A percentile compares a stretch with the other conserved stretches of the same genome.
Conservation (phyloP, 148 eudicot species). For the Persicaria tinctoria region DNA sequence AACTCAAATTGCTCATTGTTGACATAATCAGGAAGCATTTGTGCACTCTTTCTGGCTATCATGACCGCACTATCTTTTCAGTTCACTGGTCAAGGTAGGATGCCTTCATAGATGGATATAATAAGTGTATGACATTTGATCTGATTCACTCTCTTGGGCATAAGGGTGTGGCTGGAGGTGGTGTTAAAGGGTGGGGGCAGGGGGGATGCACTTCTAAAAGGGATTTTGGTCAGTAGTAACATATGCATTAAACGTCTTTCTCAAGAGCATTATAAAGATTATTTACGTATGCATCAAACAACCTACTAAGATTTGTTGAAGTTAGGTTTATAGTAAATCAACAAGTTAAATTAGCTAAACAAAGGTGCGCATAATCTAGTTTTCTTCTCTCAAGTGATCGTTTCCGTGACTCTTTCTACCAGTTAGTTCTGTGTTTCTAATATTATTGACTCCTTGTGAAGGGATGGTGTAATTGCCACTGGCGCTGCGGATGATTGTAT, state of each 20-base stretch:
- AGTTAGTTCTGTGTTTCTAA: background rate
- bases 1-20: background rate
- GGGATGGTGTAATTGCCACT: slow-evolving; percentile 80
- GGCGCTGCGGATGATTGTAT: slow-evolving; percentile 98
- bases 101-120: background rate
- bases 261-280: background rate
- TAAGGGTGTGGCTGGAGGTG: background rate
- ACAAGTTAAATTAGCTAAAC: background rate
- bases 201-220: background rate
- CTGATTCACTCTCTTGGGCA: slow-evolving; percentile 9
- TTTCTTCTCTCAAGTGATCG: background rate
- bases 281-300: background rate
- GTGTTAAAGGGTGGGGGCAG: slow-evolving; percentile 33
- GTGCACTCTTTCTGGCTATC: slow-evolving; percentile 88
- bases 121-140: background rate
- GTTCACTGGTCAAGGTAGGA: slow-evolving; percentile 91
- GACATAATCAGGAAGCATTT: slow-evolving; percentile 59
- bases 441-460: slow-evolving; percentile 25
- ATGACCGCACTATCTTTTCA: slow-evolving; percentile 82
- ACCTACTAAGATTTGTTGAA: slow-evolving; percentile 8
- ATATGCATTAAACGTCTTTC: background rate
- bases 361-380: background rate
- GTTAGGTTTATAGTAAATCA: background rate
- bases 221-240: background rate
- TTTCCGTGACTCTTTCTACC: slow-evolving; percentile 1